phyloP scores from a whole-genome alignment of 2,329 filamentous ascomycete species.

The Ustulina deusta region DNA sequence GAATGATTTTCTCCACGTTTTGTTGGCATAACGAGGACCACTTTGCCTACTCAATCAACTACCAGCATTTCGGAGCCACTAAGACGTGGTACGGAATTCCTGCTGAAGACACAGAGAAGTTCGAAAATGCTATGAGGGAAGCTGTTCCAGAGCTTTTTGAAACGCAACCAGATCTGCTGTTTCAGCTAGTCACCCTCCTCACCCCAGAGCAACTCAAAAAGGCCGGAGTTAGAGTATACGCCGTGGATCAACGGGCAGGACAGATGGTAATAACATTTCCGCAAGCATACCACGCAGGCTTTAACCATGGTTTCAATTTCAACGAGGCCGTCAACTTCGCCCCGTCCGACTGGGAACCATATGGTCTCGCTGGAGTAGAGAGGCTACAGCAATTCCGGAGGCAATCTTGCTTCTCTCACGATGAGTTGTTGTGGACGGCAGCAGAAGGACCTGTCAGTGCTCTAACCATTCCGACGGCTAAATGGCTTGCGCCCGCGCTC shows the following conservation, averaged over 20 bases:
- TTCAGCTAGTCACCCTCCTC: constrained; percentile 95
- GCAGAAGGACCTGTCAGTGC: constrained; percentile 79
- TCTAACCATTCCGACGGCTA: constrained; percentile 85
- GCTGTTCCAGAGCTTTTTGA: constrained; percentile 97
- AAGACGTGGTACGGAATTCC: constrained; percentile 99
- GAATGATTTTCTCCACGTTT: constrained; percentile 99
- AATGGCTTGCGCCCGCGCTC: constrained; percentile 92
- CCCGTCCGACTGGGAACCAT: constrained; percentile 93
- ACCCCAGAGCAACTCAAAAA: constrained; percentile 94
- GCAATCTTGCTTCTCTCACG: constrained; percentile 96
- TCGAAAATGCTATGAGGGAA: constrained; percentile 93
- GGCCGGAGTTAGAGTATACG: constrained; percentile 92
- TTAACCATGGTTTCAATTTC: constrained; percentile 99
- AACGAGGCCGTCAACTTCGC: constrained; percentile 99
- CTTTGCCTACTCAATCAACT: constrained; percentile 97
- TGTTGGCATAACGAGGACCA: constrained; percentile 99
- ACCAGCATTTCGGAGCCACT: constrained; percentile 96
- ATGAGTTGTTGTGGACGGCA: constrained; percentile 92
- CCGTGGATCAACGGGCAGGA: constrained; percentile 93
- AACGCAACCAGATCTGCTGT: constrained; percentile 94
- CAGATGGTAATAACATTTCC: constrained; percentile 98
- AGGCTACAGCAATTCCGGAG: constrained; percentile 87
- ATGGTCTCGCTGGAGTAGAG: constrained; percentile 86
- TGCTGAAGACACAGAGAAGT: constrained; percentile 91
- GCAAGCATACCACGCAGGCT: constrained; percentile 96